These are phyloP conservation scores for Coniochaeta sp. DNA, from an alignment of 2,329 filamentous ascomycete genomes.

Conservation along the genomic window DNA sequence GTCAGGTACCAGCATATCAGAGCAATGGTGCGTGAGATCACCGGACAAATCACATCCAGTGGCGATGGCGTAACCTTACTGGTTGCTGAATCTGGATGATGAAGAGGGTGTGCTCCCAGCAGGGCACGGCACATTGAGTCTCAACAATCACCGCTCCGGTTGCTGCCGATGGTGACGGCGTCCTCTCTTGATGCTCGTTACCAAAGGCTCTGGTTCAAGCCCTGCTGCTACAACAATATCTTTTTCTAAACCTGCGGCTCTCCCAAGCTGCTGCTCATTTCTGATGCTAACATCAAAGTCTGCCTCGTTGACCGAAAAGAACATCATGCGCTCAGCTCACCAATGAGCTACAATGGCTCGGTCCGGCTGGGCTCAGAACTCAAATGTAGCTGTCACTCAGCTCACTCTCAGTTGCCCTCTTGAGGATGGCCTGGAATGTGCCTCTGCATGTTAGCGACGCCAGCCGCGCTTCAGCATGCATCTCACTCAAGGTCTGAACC, in stretches of 20 bases:
- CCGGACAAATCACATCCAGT: constrained; percentile 1
- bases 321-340: neutral
- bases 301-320: no score
- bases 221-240: no score
- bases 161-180: neutral
- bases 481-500: neutral
- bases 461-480: neutral
- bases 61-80: neutral
- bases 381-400: neutral
- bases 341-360: neutral
- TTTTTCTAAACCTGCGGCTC: no score
- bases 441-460: neutral
- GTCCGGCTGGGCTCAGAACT: neutral
- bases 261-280: no score
- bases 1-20: neutral
- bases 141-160: neutral
- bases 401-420: neutral
- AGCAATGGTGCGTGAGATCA: neutral
- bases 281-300: no score
- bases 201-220: no score
- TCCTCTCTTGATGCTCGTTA: no score
- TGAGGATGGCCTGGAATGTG: neutral
- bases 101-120: neutral
- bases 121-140: neutral
- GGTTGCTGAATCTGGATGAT: neutral